Percentiles rank a stretch among this genome's conserved stretches.
These are phyloP conservation scores for Ustilago xerochloae DNA, from an alignment of 1,284 basidiomycete genomes.

Conservation along the genomic window DNA sequence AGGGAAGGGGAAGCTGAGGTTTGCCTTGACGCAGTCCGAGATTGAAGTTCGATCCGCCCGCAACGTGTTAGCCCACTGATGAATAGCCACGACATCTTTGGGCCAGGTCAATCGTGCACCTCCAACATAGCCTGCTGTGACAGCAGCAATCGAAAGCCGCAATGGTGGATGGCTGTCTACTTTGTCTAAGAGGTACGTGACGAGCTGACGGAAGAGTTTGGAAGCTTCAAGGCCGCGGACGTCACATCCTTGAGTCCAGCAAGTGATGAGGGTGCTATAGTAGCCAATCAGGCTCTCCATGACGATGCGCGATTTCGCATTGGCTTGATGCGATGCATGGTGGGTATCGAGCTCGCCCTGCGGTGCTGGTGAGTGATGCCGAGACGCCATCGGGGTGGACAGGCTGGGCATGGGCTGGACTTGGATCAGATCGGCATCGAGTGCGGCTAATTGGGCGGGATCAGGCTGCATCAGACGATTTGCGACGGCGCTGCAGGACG, in stretches of 20 bases:
- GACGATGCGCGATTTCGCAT: slow-evolving; percentile 26
- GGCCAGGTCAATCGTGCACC: slow-evolving; percentile 39
- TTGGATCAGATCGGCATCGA: slow-evolving; percentile 26
- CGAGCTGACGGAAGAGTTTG: slow-evolving; percentile 27
- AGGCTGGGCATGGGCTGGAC: slow-evolving; percentile 35
- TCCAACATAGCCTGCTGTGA: slow-evolving; percentile 41
- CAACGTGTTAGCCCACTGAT: slow-evolving; percentile 41
- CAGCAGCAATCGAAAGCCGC: slow-evolving; percentile 34
- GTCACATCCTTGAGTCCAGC: slow-evolving; percentile 42
- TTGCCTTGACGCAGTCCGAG: slow-evolving; percentile 34
- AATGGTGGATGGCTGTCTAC: slow-evolving; percentile 28
- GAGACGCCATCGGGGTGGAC: slow-evolving; percentile 31
- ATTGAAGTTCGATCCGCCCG: slow-evolving; percentile 32
- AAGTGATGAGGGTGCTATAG: slow-evolving; percentile 44
- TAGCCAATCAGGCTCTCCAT: slow-evolving; percentile 46
- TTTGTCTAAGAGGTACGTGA: slow-evolving; percentile 36
- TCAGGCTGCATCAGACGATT: slow-evolving; percentile 42
- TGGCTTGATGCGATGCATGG: slow-evolving; percentile 1
- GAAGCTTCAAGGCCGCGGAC: slow-evolving; percentile 38
- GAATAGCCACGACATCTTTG: slow-evolving; percentile 38
- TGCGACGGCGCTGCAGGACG: slow-evolving; percentile 36
- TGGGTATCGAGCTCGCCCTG: background rate
- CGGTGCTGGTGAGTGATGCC: slow-evolving; percentile 21
- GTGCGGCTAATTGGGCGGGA: slow-evolving; percentile 17
- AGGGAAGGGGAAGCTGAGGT: slow-evolving; percentile 26